phyloP scores from a whole-genome alignment of 2,329 filamentous ascomycete species.

The Akanthomyces muscarius region DNA sequence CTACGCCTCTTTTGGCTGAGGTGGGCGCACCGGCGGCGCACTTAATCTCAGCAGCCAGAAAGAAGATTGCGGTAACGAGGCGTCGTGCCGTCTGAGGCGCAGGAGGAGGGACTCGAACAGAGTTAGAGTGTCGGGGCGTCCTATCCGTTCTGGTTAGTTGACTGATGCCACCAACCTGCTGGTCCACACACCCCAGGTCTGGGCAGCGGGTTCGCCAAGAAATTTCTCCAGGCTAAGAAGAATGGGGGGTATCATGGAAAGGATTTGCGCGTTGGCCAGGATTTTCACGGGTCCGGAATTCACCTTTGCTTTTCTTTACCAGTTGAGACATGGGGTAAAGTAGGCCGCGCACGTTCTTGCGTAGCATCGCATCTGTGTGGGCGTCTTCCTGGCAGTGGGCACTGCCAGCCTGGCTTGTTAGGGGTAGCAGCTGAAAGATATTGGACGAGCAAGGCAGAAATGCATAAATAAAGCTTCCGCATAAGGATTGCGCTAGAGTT shows the following conservation, averaged over 20 bases:
- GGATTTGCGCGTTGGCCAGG: neutral
- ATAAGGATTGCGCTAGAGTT: neutral
- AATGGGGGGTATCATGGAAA: neutral
- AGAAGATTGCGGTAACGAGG: neutral
- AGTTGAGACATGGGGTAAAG: neutral
- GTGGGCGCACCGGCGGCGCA: slow-evolving; percentile 3
- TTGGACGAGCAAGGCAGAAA: too few species aligned
- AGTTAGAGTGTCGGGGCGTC: neutral
- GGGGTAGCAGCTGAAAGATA: neutral
- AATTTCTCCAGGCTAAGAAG: slow-evolving; percentile 7
- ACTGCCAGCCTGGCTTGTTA: neutral
- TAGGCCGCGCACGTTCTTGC: neutral
- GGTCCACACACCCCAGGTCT: neutral
- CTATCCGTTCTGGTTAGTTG: neutral
- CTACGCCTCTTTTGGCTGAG: neutral
- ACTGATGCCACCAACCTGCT: too few species aligned
- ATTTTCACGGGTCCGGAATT: too few species aligned
- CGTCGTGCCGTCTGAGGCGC: neutral
- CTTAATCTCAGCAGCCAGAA: slow-evolving; percentile 7
- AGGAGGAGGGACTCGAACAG: neutral
- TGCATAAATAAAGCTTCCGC: too few species aligned
- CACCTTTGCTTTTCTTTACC: too few species aligned
- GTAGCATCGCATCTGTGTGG: neutral
- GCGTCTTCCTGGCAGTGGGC: too few species aligned
- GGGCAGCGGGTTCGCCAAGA: neutral